Conservation (phyloP, 768 basidiomycete species). For the Suillus americanus region DNA sequence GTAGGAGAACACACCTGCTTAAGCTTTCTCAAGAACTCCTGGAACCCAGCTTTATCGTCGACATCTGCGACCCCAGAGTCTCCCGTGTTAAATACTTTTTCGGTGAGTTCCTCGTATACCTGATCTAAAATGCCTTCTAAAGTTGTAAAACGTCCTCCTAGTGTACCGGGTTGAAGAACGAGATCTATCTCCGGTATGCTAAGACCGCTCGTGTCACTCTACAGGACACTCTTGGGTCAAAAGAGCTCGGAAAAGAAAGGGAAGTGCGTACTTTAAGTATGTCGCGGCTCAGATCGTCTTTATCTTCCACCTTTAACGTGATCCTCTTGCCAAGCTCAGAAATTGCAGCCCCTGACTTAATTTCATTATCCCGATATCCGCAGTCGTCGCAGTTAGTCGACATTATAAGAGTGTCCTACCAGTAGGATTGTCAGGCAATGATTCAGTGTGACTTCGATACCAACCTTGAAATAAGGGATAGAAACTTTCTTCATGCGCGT, state of each 20-base stretch:
- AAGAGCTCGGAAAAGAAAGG: neutral
- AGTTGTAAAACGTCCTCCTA: slow-evolving; percentile 97
- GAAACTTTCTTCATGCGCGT: slow-evolving; percentile 95
- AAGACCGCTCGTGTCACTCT: slow-evolving; percentile 94
- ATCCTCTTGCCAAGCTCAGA: slow-evolving; percentile 88
- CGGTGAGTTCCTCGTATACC: slow-evolving; percentile 90
- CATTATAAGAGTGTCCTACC: slow-evolving; percentile 93
- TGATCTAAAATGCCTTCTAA: slow-evolving; percentile 94
- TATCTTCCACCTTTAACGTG: slow-evolving; percentile 85
- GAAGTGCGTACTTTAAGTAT: slow-evolving; percentile 74
- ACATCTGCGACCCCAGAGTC: slow-evolving; percentile 49
- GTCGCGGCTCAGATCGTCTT: slow-evolving; percentile 90
- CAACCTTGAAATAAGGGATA: slow-evolving; percentile 96
- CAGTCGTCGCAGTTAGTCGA: slow-evolving; percentile 97
- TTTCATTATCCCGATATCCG: slow-evolving; percentile 97
- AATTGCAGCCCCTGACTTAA: slow-evolving; percentile 92
- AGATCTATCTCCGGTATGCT: slow-evolving; percentile 94
- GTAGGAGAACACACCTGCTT: slow-evolving; percentile 55
- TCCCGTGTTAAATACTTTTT: slow-evolving; percentile 78
- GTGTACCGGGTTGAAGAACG: slow-evolving; percentile 84
- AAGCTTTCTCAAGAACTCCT: slow-evolving; percentile 70
- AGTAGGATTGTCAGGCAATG: neutral
- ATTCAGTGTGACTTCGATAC: neutral
- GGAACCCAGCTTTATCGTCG: slow-evolving; percentile 60
- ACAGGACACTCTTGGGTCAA: neutral